Evolutionary conservation across 768 basidiomycete genomes (phyloP).

Genomic region (Tulasnella sp.): DNA sequence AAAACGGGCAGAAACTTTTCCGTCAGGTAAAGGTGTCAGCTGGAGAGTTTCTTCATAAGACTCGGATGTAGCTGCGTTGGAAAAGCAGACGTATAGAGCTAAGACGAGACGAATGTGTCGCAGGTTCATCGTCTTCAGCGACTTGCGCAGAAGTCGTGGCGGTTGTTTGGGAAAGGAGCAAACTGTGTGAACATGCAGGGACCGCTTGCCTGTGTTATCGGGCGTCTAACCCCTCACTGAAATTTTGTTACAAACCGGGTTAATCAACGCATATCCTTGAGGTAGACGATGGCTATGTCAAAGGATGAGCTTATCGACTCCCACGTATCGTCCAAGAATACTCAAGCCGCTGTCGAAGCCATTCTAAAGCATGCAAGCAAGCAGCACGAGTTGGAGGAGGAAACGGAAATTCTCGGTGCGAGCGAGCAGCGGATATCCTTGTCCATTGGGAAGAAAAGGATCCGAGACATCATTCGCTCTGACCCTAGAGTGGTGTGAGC

Average conservation of each 20-base stretch:
- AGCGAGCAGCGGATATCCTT: slow-evolving; percentile 89
- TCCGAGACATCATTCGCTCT: slow-evolving; percentile 66
- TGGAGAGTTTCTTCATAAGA: slow-evolving; percentile 50
- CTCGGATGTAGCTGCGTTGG: slow-evolving; percentile 34
- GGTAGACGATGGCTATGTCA: not conserved
- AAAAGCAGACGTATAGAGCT: not conserved
- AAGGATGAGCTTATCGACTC: slow-evolving; percentile 48
- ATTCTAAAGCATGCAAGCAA: slow-evolving; percentile 68
- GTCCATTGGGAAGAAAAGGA: slow-evolving; percentile 78
- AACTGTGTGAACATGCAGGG: not conserved
- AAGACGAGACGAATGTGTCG: not conserved
- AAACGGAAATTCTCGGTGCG: slow-evolving; percentile 55
- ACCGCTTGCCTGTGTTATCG: not conserved
- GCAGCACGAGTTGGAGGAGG: slow-evolving; percentile 62
- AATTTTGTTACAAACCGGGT: slow-evolving; percentile 1
- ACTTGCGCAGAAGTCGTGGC: not conserved
- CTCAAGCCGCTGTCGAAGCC: slow-evolving; percentile 71
- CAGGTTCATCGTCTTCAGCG: not conserved
- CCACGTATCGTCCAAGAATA: slow-evolving; percentile 68
- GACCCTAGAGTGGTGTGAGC: slow-evolving; percentile 85
- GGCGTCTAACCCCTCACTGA: slow-evolving; percentile 2
- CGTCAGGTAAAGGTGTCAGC: slow-evolving; percentile 67
- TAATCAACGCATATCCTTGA: not conserved
- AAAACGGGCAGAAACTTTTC: slow-evolving; percentile 76
- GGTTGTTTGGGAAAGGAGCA: not conserved